These are phyloP conservation scores for Agastache rugosa DNA, from an alignment of 257 asterid species.

Conservation along the genomic window DNA sequence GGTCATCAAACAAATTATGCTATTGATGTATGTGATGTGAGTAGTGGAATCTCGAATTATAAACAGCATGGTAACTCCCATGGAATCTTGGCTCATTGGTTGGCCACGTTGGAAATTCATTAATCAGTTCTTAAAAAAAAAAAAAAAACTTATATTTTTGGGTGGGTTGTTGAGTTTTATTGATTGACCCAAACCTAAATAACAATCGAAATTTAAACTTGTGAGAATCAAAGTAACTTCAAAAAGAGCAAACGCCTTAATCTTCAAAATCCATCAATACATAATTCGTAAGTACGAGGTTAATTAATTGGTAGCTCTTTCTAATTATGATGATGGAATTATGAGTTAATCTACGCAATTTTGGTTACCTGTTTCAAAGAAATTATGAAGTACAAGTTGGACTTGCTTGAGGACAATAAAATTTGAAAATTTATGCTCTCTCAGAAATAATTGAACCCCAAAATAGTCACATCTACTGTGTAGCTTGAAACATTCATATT, in stretches of 20 bases:
- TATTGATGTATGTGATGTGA: constrained; percentile 2
- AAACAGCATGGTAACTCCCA: constrained; percentile 15
- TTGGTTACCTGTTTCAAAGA: too few species aligned
- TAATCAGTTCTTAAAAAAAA: not conserved
- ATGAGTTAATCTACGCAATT: too few species aligned
- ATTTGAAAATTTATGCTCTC: too few species aligned
- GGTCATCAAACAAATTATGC: constrained; percentile 6
- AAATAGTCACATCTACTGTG: constrained; percentile 18
- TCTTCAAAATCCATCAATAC: not conserved
- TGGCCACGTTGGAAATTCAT: constrained; percentile 31
- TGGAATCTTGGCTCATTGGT: constrained; percentile 33
- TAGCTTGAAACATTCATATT: not conserved
- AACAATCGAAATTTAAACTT: not conserved
- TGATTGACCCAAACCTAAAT: not conserved
- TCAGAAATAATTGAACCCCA: not conserved
- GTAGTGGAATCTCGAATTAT: constrained; percentile 31
- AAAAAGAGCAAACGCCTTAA: not conserved
- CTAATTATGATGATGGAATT: too few species aligned
- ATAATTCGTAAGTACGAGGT: too few species aligned
- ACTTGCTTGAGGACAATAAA: too few species aligned
- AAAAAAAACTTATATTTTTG: not conserved
- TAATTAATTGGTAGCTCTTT: too few species aligned
- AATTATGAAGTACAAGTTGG: too few species aligned
- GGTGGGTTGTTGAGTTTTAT: not conserved
- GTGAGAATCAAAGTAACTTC: not conserved